Evolutionary conservation across 2,329 filamentous ascomycete genomes (phyloP).

Genomic region (Aspergillus thermomutatus): DNA sequence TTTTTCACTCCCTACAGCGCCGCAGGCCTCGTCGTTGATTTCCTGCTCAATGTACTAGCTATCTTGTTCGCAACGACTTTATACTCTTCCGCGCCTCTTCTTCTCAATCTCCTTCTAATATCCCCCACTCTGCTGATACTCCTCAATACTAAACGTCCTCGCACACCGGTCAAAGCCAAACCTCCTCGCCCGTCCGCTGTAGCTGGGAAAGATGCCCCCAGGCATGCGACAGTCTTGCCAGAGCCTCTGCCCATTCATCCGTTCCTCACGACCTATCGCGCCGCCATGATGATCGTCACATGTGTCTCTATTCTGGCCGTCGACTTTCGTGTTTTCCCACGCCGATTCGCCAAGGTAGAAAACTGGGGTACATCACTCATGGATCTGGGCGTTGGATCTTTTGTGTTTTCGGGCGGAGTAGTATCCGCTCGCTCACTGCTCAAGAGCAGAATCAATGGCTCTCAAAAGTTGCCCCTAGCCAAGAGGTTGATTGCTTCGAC

Average conservation of each 20-base stretch:
- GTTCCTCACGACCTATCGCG: constrained; percentile 88
- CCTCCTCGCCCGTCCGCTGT: constrained; percentile 23
- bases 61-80: constrained; percentile 82
- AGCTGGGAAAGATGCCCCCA: constrained; percentile 19
- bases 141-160: constrained; percentile 33
- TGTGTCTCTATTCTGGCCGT: constrained; percentile 93
- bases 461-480: constrained; percentile 43
- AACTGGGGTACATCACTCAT: constrained; percentile 99
- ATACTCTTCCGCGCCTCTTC: constrained; percentile 70
- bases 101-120: constrained; percentile 72
- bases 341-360: constrained; percentile 95
- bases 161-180: constrained; percentile 32
- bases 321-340: constrained; percentile 88
- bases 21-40: constrained; percentile 71
- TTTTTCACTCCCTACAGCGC: constrained; percentile 76
- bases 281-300: constrained; percentile 85
- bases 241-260: constrained; percentile 74
- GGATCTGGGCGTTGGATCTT: constrained; percentile 95
- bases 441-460: constrained; percentile 58
- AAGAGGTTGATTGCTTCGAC: constrained; percentile 64
- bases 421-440: constrained; percentile 82
- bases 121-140: constrained; percentile 66
- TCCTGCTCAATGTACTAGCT: constrained; percentile 78
- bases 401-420: constrained; percentile 89
- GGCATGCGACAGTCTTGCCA: constrained; percentile 23